Base-by-base conservation (phyloP, 495 filamentous ascomycete genomes). In the Hypoxylon intermedium region DNA sequence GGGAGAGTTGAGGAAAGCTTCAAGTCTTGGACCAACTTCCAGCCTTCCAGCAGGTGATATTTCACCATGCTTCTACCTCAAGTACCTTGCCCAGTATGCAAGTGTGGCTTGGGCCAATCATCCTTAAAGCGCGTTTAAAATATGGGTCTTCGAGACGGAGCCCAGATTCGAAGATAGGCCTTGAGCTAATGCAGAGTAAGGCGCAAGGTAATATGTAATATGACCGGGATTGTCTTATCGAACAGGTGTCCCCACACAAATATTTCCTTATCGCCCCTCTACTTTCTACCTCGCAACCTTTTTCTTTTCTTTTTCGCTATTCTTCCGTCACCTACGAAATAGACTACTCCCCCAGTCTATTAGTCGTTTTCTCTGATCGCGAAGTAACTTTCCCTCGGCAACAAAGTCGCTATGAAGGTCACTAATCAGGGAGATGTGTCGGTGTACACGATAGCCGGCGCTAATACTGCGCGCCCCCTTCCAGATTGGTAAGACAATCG, bases 391-490 rank as follows among this genome's bases (percentile, higher is more conserved):
- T 20, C 30, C 23, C 3, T 42, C 19, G 44, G 26, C 34, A 55
- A 40, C 31, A 37, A 13, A 9, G 38, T 57, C 56, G 47, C 46
- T 46, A 65, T 65, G 62, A 65, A 65, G 28, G 56, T 49, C 56
- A 65, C 62, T 3, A 65, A 57, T 36, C 88, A 91, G 53, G 91
- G 91, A 42, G 82, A 89, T 36, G 89, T 98, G 40, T 92, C 93
- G 3, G 93, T 98, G 6, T 98, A 99, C 70, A 99, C 95, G 40
- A 89, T 99, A 70, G 89, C 93, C 16, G 95, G 95, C 48, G 90
- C 91, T 6, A 90, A 92, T 26, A 95, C 93, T 9, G 89, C 93
- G 5, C 83, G 94, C 11, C 90, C 92, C 20, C 83, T 99, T 3
- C 95, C 95, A 46, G 95, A 99, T 78, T 99, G 95, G 62, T 65